Evolutionary conservation across 2,329 filamentous ascomycete genomes (phyloP).

Genomic region (Neocatenulostroma microsporum): DNA sequence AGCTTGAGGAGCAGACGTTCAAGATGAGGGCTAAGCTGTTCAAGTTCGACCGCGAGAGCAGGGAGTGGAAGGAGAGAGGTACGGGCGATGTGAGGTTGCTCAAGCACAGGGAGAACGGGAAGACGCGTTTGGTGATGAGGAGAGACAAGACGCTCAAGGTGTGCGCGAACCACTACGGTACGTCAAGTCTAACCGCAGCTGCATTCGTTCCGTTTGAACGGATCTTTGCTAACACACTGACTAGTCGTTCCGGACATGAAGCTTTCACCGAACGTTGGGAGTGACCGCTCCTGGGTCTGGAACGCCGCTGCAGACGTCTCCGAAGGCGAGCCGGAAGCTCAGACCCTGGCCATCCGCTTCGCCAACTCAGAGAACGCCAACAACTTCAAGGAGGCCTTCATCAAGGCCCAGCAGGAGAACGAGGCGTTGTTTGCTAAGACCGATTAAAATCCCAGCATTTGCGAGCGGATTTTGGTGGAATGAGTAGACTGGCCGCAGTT

Average conservation of each 20-base stretch:
- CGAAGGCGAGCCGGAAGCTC: constrained; percentile 93
- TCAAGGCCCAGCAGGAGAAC: constrained; percentile 95
- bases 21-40: constrained; percentile 99
- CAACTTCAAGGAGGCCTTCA: constrained; percentile 93
- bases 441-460: no score
- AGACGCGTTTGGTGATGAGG: constrained; percentile 96
- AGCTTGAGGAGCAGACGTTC: constrained; percentile 93
- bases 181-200: constrained; percentile 1
- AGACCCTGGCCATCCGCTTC: constrained; percentile 93
- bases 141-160: constrained; percentile 99
- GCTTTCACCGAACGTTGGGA: constrained; percentile 94
- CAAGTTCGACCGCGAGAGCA: constrained; percentile 85
- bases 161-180: constrained; percentile 99
- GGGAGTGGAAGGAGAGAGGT: constrained; percentile 99
- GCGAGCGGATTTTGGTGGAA: no score
- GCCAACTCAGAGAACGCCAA: constrained; percentile 98
- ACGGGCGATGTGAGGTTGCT: constrained; percentile 93
- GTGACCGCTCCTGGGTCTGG: constrained; percentile 99
- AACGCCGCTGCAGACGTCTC: constrained; percentile 96
- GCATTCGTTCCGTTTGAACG: no score
- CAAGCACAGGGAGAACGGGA: constrained; percentile 98
- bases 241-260: constrained; percentile 97
- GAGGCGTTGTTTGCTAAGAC: constrained; percentile 63
- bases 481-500: no score
- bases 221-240: constrained; percentile 12